Evolutionary conservation across 2,329 filamentous ascomycete species (phyloP), one percentile per base, ranked within the genome.

Genomic region (Bipolaris sorokiniana): DNA sequence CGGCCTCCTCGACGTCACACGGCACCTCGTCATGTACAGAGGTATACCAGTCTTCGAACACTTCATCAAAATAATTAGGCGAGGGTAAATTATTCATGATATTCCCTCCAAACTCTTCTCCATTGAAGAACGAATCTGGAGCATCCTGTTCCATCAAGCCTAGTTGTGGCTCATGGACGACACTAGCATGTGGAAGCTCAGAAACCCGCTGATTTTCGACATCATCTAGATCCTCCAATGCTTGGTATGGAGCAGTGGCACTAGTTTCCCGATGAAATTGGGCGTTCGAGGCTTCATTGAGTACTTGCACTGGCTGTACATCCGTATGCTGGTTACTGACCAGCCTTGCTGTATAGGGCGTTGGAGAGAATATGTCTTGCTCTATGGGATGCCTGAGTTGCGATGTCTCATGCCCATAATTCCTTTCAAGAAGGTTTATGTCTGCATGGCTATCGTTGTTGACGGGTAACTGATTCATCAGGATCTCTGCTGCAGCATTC

Each of bases 1-100:
- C 26, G 3, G 16, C 26, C 26, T 48, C 44, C 20, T 53, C 13
- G 15, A 36, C 18, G 28, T 36, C 40, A 13, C 36, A 13, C 26
- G 2, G 28, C 28, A 31, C 28, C 28, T 31, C 28, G 1, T 48
- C 1, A 15, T 54, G 10, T 36, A 37, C 0, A 7, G 44, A 13
- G 44, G 13, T 47, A 36, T 7, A 53, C n/a, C 5, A 20, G 34
- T 47, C 37, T 48, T 37, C 15, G 5, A 54, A 54, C 16, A n/a
- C 37, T 20, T 48, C n/a, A 37, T 54, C 36, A 3, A 54, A 54
- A 20, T 37, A 44, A 7, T 42, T 18, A 11, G 28, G 37, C 9
- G 16, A 11, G 18, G 34, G 3, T 47, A 23, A 16, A 15, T 48
- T 2, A 9, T 48, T 5, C 28, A 48, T 48, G 1, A n/a, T 11